Percentiles rank a stretch among this genome's conserved stretches.
These are phyloP conservation scores for Croton setiger DNA, from an alignment of 441 rosid genomes.

Conservation along the genomic window DNA sequence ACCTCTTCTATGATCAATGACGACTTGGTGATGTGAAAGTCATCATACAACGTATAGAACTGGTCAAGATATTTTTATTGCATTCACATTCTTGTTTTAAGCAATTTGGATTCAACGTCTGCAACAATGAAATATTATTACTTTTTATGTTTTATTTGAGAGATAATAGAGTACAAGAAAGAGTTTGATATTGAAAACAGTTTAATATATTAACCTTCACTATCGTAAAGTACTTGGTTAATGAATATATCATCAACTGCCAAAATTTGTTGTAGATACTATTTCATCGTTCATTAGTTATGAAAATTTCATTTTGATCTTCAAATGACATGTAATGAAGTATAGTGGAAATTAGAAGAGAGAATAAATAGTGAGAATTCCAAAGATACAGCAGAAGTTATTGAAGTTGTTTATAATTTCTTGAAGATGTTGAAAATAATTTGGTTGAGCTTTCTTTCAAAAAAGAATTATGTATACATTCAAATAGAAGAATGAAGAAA, in stretches of 20 bases:
- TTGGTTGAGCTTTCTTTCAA: no score
- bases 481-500: no score
- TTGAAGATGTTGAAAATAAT: no score
- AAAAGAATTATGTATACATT: no score
- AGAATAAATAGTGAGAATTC: no score
- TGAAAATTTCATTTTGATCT: no score
- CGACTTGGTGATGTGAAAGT: slow-evolving; percentile 90
- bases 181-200: slow-evolving; percentile 1
- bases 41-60: slow-evolving; percentile 96
- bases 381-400: no score
- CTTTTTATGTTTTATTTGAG: slow-evolving; percentile 11
- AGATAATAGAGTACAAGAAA: slow-evolving; percentile 4
- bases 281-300: no score
- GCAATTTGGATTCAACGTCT: slow-evolving; percentile 90
- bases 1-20: slow-evolving; percentile 97
- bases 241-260: slow-evolving; percentile 91
- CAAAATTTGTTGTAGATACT: no score
- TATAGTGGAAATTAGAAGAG: no score
- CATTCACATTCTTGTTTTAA: slow-evolving; percentile 93
- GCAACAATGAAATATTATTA: slow-evolving; percentile 10
- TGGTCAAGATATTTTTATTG: slow-evolving; percentile 97
- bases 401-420: no score
- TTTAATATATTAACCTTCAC: slow-evolving; percentile 72
- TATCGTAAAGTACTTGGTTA: slow-evolving; percentile 88
- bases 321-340: no score